These are phyloP conservation scores for Phytophthora lateralis DNA, from an alignment of 352 stramenopile species.

Conservation along the genomic window DNA sequence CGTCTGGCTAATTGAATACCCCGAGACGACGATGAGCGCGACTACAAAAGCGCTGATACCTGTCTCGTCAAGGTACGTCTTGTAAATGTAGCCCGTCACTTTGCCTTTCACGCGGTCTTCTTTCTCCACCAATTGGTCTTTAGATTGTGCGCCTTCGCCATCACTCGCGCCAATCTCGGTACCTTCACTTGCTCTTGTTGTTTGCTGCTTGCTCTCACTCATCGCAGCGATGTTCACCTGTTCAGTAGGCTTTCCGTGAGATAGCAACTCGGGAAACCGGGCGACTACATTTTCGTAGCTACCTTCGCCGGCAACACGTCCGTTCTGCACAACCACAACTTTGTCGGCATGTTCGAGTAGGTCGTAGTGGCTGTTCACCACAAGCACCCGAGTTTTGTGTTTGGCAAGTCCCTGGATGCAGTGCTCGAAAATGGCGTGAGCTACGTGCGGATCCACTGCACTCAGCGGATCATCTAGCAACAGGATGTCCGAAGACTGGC, in stretches of 20 bases:
- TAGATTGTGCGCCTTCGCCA: neutral
- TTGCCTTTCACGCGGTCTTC: slow-evolving; percentile 41
- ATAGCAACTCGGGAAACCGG: slow-evolving; percentile 31
- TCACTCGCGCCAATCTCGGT: neutral
- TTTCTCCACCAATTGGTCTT: slow-evolving; percentile 24
- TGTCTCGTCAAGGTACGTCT: slow-evolving; percentile 41
- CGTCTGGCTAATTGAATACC: slow-evolving; percentile 30
- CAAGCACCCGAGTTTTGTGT: slow-evolving; percentile 81
- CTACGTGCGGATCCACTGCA: slow-evolving; percentile 95
- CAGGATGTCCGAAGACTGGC: slow-evolving; percentile 80
- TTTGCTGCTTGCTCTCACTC: neutral
- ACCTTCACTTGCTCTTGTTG: neutral
- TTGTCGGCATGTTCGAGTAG: slow-evolving; percentile 60
- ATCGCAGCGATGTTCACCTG: neutral
- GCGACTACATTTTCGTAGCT: slow-evolving; percentile 64
- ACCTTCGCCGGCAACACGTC: slow-evolving; percentile 74
- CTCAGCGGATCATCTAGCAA: slow-evolving; percentile 93
- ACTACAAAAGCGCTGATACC: slow-evolving; percentile 28
- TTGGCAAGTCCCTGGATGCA: slow-evolving; percentile 72
- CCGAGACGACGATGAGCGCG: slow-evolving; percentile 13
- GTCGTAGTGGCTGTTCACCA: slow-evolving; percentile 92
- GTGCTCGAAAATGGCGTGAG: slow-evolving; percentile 91
- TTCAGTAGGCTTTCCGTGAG: slow-evolving; percentile 2
- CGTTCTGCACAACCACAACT: slow-evolving; percentile 70
- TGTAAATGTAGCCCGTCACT: slow-evolving; percentile 35